Percentiles rank a stretch among this genome's conserved stretches.
These are phyloP conservation scores for Penicillium chermesinum DNA, from an alignment of 495 filamentous ascomycete genomes.

Conservation along the genomic window DNA sequence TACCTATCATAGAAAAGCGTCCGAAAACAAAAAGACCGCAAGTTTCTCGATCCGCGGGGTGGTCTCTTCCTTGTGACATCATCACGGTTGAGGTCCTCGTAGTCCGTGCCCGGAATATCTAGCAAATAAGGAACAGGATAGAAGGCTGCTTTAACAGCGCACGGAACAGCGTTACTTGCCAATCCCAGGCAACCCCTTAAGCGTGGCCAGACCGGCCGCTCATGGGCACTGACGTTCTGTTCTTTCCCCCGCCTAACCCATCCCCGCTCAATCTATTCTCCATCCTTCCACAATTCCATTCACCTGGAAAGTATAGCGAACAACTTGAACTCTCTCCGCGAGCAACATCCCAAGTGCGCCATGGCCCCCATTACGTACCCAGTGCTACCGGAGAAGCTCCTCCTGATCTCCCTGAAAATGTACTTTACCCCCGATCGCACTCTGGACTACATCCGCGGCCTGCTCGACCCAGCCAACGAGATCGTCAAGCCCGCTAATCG, in stretches of 20 bases:
- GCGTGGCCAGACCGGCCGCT: conserved; percentile 11
- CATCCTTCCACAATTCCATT: neutral
- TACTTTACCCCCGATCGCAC: conserved; percentile 70
- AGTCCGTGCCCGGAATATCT: too few species aligned
- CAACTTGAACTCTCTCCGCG: neutral
- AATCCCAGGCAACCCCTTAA: neutral
- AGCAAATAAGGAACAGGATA: too few species aligned
- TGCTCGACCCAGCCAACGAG: conserved; percentile 45
- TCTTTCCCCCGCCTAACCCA: too few species aligned
- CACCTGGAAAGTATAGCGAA: neutral
- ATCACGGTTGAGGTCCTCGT: too few species aligned
- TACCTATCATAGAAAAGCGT: neutral
- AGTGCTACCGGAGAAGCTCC: conserved; percentile 55
- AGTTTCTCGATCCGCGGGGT: neutral
- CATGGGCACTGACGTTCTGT: conserved; percentile 16
- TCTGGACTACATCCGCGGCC: conserved; percentile 51
- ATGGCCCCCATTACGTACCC: conserved; percentile 34
- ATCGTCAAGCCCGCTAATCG: conserved; percentile 42
- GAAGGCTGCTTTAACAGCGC: too few species aligned
- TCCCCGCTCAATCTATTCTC: neutral
- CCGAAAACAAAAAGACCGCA: neutral
- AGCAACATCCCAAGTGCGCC: neutral
- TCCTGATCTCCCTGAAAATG: conserved; percentile 80
- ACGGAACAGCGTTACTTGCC: too few species aligned
- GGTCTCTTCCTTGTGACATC: conserved; percentile 10